Conservation (phyloP, 139 green algal genomes). For the Dunaliella primolecta region DNA sequence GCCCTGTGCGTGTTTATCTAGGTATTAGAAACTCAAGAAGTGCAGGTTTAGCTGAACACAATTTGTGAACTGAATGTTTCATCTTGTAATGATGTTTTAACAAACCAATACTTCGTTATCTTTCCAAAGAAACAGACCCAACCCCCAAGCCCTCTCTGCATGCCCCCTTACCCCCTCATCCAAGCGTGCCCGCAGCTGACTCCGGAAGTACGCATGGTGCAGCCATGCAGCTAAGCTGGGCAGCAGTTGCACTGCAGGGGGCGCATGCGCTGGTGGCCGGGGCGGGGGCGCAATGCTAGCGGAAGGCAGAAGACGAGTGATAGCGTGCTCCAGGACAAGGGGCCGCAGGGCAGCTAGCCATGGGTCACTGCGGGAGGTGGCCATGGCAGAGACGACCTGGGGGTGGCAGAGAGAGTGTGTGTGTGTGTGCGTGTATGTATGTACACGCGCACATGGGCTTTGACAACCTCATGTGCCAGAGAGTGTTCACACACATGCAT, state of each 20-base stretch:
- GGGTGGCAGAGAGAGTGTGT: neutral
- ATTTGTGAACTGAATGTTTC: no score
- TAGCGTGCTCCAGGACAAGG: slow-evolving; percentile 26
- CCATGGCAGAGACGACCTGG: neutral
- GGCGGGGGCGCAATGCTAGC: slow-evolving; percentile 18
- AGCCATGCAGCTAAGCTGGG: slow-evolving; percentile 23
- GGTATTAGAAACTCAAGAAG: no score
- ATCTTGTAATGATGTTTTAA: no score
- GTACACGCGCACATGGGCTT: neutral
- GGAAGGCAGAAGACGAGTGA: slow-evolving; percentile 22
- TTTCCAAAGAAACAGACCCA: no score
- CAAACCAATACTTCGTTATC: no score
- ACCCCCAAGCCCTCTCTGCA: no score
- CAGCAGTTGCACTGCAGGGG: slow-evolving; percentile 15
- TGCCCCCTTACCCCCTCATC: slow-evolving; percentile 24
- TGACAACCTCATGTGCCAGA: no score
- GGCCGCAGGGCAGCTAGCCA: slow-evolving; percentile 22
- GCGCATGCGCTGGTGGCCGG: neutral
- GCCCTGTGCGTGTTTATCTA: no score
- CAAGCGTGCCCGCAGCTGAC: slow-evolving; percentile 19
- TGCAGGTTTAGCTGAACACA: no score
- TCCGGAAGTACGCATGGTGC: slow-evolving; percentile 25
- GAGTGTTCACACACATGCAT: no score
- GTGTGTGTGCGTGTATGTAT: neutral
- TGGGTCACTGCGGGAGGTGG: slow-evolving; percentile 7